phyloP scores from a whole-genome alignment of 139 green algal genomes.

The Chlamydomonas eustigma region DNA sequence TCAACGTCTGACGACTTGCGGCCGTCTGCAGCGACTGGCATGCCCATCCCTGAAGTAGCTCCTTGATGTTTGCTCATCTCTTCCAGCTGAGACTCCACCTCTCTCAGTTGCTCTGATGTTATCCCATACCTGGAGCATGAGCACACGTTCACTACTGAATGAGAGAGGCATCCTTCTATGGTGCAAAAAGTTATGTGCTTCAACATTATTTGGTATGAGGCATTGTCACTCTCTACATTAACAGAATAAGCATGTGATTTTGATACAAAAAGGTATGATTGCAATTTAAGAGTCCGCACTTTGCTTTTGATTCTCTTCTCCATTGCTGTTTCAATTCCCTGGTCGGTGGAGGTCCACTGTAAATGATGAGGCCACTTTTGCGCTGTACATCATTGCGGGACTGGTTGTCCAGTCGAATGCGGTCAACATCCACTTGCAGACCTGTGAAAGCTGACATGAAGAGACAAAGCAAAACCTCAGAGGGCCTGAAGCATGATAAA shows the following conservation, averaged over 20 bases:
- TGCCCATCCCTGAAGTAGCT: background rate
- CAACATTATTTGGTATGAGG: background rate
- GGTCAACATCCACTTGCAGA: constrained; percentile 14
- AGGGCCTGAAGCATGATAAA: too few species aligned
- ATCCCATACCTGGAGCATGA: constrained; percentile 13
- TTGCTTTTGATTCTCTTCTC: background rate
- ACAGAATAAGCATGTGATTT: constrained; percentile 2
- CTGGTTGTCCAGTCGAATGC: constrained; percentile 8
- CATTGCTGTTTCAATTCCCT: constrained; percentile 7
- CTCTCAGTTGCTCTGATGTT: constrained; percentile 1
- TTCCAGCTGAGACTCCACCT: constrained; percentile 2
- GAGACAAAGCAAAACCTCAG: too few species aligned
- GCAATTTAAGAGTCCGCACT: background rate
- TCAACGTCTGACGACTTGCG: background rate
- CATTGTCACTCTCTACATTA: background rate
- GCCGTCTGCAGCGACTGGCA: background rate
- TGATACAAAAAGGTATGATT: background rate
- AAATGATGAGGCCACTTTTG: constrained; percentile 16
- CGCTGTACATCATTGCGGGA: constrained; percentile 7
- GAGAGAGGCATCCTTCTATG: too few species aligned
- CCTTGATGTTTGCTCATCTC: background rate
- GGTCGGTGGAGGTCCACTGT: background rate
- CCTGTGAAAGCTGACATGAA: constrained; percentile 12
- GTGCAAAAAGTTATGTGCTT: too few species aligned
- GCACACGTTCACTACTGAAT: too few species aligned